Conservation (phyloP, 352 stramenopile genomes). For the Pseudoperonospora humuli region DNA sequence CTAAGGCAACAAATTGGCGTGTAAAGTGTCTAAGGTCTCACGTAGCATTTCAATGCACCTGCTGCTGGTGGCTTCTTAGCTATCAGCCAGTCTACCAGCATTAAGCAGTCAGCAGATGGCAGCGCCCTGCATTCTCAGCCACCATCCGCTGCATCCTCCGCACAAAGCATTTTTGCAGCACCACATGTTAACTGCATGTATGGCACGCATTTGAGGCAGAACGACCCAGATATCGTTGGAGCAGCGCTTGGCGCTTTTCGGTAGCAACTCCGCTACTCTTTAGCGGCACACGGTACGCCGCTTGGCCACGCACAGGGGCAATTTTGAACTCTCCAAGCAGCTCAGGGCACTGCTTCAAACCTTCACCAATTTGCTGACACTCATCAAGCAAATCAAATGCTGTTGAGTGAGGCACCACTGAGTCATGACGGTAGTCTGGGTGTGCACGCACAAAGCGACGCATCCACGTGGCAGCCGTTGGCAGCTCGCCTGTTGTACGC, state of each 20-base stretch:
- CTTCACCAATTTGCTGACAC: slow-evolving; percentile 95
- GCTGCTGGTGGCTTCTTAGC: too few relatives aligned
- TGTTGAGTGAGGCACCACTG: slow-evolving; percentile 73
- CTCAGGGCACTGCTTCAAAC: slow-evolving; percentile 86
- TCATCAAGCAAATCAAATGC: slow-evolving; percentile 92
- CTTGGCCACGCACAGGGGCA: slow-evolving; percentile 84
- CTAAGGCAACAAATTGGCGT: too few relatives aligned
- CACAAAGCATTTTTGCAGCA: slow-evolving; percentile 1
- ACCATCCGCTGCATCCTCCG: neutral
- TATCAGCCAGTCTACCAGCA: too few relatives aligned
- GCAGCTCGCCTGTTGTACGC: slow-evolving; percentile 91
- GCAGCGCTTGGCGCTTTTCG: slow-evolving; percentile 59
- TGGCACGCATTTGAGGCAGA: slow-evolving; percentile 17
- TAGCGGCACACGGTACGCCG: slow-evolving; percentile 90
- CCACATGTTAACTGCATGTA: slow-evolving; percentile 19
- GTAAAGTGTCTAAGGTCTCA: too few relatives aligned
- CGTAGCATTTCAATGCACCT: too few relatives aligned
- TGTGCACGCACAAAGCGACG: slow-evolving; percentile 92
- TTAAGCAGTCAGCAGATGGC: neutral
- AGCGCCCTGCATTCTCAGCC: neutral
- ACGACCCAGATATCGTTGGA: slow-evolving; percentile 40
- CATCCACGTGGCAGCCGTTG: slow-evolving; percentile 96
- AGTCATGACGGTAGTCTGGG: slow-evolving; percentile 94
- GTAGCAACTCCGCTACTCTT: slow-evolving; percentile 81
- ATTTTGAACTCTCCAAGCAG: slow-evolving; percentile 91